Base-by-base conservation (phyloP, 306 rosid genomes). In the Sicyos baderoa region DNA sequence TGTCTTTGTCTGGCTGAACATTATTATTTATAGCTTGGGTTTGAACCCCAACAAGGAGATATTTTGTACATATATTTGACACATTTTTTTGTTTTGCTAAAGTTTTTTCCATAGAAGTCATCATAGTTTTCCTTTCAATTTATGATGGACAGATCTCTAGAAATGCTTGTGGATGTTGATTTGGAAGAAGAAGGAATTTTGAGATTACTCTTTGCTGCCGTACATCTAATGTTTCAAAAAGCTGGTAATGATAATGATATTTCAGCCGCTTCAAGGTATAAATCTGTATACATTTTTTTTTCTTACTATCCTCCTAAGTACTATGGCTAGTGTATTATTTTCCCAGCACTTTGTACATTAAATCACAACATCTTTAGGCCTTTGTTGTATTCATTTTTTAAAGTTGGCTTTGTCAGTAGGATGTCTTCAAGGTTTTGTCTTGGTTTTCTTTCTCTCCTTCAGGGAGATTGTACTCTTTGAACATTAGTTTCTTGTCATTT, bases 251-350 rank as follows among this genome's bases (percentile, higher is more conserved):
- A 89, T 70, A 84, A 78, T 40, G 97, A 91, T 74, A 80, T 84
- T 75, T 92, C 96, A 80, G 89, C 93, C 66, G 93, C 96, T 61
- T 89, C 96, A 68, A 87, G 98, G 97, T 92, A 82, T 69, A 74
- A 68, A 77, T 58, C 75, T 59, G 55, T 69, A 74, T 66, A 29
- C 66, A 77, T 25, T 61, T 61, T 18, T 10, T 63, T 17, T 54
- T 50, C 68, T 23, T 40, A 58, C 72, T 55, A 45, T 72, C 60
- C 54, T 62, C 54, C 3, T 18, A 65, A 44, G 54, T 40, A 48
- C 40, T 49, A 4, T 15, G 54, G 14, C 40, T 3, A 44, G 4
- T 59, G 11, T 64, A 57, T 48, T 66, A 18, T 71, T 25, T 64
- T 35, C 35, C 37, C 2, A 12, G 54, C 16, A 65, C 13, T 65